Percentiles rank a stretch among this genome's conserved stretches.
Conservation (phyloP, 1,284 basidiomycete species). For the Naganishia cerealis region DNA sequence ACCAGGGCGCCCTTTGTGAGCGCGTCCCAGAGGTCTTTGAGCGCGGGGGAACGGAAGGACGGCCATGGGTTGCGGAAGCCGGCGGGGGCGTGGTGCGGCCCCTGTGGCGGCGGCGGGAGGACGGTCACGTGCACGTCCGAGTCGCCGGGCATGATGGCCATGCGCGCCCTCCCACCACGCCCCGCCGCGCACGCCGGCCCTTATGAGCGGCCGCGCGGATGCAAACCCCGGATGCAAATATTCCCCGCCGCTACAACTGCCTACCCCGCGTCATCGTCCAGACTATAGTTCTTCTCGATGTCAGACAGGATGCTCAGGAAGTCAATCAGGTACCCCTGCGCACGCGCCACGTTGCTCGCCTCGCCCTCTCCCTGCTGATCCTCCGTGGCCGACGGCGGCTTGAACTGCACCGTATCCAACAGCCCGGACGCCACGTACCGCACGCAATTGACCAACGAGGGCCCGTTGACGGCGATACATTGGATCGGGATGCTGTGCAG, state of each 20-base stretch:
- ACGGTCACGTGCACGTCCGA: not conserved
- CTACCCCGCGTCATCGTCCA: constrained; percentile 42
- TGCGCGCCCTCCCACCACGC: no score
- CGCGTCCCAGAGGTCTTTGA: constrained; percentile 46
- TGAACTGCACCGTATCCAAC: constrained; percentile 69
- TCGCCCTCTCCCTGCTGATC: constrained; percentile 30
- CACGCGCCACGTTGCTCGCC: constrained; percentile 36
- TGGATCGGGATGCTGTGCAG: constrained; percentile 85
- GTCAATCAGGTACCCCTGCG: constrained; percentile 57
- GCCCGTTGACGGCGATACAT: constrained; percentile 82
- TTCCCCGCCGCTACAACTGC: not conserved
- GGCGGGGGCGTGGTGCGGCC: not conserved
- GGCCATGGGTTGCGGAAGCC: constrained; percentile 53
- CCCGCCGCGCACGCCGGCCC: no score
- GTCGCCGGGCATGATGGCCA: no score
- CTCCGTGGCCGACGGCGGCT: not conserved
- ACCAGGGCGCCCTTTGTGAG: constrained; percentile 50
- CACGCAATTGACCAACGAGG: constrained; percentile 72
- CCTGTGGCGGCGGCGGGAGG: not conserved
- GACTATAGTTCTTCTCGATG: constrained; percentile 61
- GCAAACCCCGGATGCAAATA: no score
- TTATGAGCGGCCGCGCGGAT: no score
- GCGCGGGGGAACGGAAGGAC: constrained; percentile 46
- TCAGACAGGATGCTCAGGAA: constrained; percentile 82
- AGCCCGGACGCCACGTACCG: constrained; percentile 83